A percentile compares a stretch with the other conserved stretches of the same genome.
phyloP scores from a whole-genome alignment of 2,329 filamentous ascomycete genomes.

The Fusarium verrucosum region DNA sequence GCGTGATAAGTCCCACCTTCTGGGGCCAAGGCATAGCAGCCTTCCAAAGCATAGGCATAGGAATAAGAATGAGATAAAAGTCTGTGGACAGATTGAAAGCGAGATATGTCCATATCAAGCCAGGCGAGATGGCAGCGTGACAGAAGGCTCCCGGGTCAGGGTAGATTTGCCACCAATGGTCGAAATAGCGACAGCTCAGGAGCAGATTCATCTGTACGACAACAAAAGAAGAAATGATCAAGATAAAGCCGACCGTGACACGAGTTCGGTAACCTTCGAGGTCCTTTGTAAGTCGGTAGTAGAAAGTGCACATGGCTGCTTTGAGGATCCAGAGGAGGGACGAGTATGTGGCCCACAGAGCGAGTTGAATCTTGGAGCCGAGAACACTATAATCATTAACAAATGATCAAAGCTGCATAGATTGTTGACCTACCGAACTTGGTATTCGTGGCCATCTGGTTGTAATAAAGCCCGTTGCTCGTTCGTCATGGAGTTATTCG shows the following conservation, averaged over 20 bases:
- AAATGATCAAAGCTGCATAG: accelerated
- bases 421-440: constrained; percentile 43
- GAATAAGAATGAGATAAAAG: constrained; percentile 66
- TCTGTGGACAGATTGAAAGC: constrained; percentile 65
- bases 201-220: constrained; percentile 60
- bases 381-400: constrained; percentile 51
- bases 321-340: constrained; percentile 65
- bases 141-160: constrained; percentile 64
- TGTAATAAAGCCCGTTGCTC: constrained; percentile 57
- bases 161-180: constrained; percentile 66
- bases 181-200: constrained; percentile 62
- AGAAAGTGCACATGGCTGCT: constrained; percentile 65
- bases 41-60: constrained; percentile 61
- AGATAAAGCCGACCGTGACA: constrained; percentile 60
- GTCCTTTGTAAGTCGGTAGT: constrained; percentile 60
- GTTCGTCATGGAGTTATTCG: constrained; percentile 66
- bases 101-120: constrained; percentile 62
- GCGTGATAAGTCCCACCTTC: constrained; percentile 51
- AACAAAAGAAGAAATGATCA: constrained; percentile 61
- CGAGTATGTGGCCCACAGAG: constrained; percentile 65
- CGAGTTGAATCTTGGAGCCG: constrained; percentile 66
- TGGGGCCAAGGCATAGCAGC: constrained; percentile 49
- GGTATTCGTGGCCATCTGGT: constrained; percentile 57
- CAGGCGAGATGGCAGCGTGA: constrained; percentile 60
- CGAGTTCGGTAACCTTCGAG: constrained; percentile 54